Percentiles rank a stretch among this genome's conserved stretches.
These are phyloP conservation scores for Trypanosoma boissoni DNA, from an alignment of 208 protist species.

Conservation along the genomic window DNA sequence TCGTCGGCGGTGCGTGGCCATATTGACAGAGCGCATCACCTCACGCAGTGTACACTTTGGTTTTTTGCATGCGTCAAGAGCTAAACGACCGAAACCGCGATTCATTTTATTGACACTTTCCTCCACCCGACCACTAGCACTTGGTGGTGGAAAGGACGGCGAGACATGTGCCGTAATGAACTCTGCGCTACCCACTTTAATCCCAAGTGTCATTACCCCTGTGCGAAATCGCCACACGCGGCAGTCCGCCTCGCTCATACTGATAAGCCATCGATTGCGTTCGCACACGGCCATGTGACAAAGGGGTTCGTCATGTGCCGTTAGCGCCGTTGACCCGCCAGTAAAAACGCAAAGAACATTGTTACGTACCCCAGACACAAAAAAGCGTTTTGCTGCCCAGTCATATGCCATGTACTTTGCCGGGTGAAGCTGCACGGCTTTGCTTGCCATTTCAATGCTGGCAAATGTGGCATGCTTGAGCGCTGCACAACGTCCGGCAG, in stretches of 20 bases:
- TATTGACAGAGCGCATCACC: conserved; percentile 10
- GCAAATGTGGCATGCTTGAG: conserved; percentile 37
- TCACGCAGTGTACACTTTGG: conserved; percentile 15
- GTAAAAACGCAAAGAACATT: conserved; percentile 66
- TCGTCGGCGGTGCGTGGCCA: neutral
- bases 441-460: conserved; percentile 23
- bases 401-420: conserved; percentile 62
- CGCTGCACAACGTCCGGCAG: neutral
- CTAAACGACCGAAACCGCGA: conserved; percentile 2
- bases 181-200: conserved; percentile 62
- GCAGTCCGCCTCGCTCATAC: conserved; percentile 51
- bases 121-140: too few species aligned
- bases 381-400: conserved; percentile 45
- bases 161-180: conserved; percentile 30
- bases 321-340: conserved; percentile 41
- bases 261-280: conserved; percentile 43
- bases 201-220: conserved; percentile 53
- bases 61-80: conserved; percentile 25
- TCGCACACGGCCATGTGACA: conserved; percentile 40
- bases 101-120: neutral
- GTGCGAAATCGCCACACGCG: conserved; percentile 51
- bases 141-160: conserved; percentile 7
- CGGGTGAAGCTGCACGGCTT: conserved; percentile 33
- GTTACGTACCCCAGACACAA: conserved; percentile 66
- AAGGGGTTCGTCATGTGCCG: conserved; percentile 52